Evolutionary conservation across 192 early-diverging fungal species (phyloP), one percentile per base, ranked within the genome.

Genomic region (Mortierella claussenii): DNA sequence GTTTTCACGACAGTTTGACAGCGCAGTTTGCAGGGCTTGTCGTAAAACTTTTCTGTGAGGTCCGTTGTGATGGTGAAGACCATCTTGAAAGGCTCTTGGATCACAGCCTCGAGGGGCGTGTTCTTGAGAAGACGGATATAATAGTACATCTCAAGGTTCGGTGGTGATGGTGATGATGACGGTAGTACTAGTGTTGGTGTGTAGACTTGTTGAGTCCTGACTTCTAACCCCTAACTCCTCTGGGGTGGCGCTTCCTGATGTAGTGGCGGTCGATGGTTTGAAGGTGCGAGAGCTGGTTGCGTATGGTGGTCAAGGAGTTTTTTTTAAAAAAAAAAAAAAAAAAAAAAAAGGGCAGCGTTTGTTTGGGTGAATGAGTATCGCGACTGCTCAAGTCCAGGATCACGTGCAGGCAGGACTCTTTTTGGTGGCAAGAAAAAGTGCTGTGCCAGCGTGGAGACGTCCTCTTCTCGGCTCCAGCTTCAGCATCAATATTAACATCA

Each of bases 61-160:
- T 76, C 73, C 10, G 73, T 76, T n/a, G 73, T 76, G 59, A 76
- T 76, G 12, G 73, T 76, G 47, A 76, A 76, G 47, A 76, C 73
- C 52, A 76, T 52, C 46, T 76, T 76, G 73, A 76, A 76, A 11
- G 73, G 73, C n/a, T 76, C 73, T 46, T 76, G 73, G 37, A 76
- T 76, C 34, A 76, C 73, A 18, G 73, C 73, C 63, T 76, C 73
- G 8, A 76, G n/a, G 4, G 73, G 73, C 63, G 73, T 76, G 47
- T 76, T 76, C 64, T 76, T 76, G 13, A 67, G 32, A 27, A 76
- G 34, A 52, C 73, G 73, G 58, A 76, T 62, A 67, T 76, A 76
- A 40, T 76, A 76, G 31, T 76, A 76, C 73, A 76, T 60, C 18
- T 17, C 2, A n/a, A n/a, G 30, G 24, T 26, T 26, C 42, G 42